phyloP scores from a whole-genome alignment of 164 flowering plant genomes.

The Nymphaea thermarum region DNA sequence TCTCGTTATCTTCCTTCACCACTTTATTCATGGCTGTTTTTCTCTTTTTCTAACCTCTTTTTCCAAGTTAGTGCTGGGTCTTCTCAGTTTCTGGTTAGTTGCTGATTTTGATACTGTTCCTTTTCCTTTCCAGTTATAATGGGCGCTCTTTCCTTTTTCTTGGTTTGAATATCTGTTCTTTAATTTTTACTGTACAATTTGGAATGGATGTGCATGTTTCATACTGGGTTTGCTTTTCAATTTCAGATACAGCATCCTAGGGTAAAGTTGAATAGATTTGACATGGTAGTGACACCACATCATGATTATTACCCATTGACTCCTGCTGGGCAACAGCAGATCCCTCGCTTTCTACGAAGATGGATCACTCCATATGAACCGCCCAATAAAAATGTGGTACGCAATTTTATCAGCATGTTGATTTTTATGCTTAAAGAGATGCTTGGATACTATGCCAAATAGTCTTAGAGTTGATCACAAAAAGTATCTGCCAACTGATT shows the following conservation, averaged over 20 bases:
- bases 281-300: conserved; percentile 78
- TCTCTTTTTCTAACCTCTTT: background rate
- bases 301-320: conserved; percentile 94
- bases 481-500: too few relatives aligned
- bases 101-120: too few relatives aligned
- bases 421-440: too few relatives aligned
- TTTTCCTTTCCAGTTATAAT: too few relatives aligned
- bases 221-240: background rate
- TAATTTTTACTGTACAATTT: too few relatives aligned
- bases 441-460: too few relatives aligned
- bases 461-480: too few relatives aligned
- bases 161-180: too few relatives aligned
- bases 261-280: conserved; percentile 66
- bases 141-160: too few relatives aligned
- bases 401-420: conserved; percentile 5
- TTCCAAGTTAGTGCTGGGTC: background rate
- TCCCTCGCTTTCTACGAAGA: conserved; percentile 58
- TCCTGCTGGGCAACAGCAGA: conserved; percentile 65
- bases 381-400: conserved; percentile 73
- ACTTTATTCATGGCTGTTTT: too few relatives aligned
- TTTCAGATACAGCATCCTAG: conserved; percentile 94
- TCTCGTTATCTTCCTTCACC: background rate
- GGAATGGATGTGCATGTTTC: too few relatives aligned
- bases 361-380: conserved; percentile 94
- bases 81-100: background rate